A percentile compares a stretch with the other conserved stretches of the same genome.
Evolutionary conservation across 805 yeast species (phyloP).

Genomic region (Kluyveromyces wickerhamii): DNA sequence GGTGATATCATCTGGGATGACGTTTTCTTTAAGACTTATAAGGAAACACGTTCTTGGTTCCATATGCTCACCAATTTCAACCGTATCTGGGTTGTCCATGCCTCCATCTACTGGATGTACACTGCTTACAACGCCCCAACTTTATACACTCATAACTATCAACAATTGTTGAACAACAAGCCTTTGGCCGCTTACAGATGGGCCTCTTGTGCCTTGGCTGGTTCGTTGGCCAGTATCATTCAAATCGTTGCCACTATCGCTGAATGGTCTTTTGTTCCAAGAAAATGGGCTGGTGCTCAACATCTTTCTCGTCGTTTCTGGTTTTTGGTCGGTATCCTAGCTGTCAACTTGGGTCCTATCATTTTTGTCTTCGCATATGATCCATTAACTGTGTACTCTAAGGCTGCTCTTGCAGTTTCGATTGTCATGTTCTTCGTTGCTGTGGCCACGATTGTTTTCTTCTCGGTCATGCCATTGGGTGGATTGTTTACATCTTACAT

Average conservation of each 20-base stretch:
- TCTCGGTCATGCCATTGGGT: slow-evolving; percentile 93
- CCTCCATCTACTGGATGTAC: slow-evolving; percentile 89
- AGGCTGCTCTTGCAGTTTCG: slow-evolving; percentile 67
- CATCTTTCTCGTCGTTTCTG: slow-evolving; percentile 82
- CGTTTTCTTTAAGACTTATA: slow-evolving; percentile 92
- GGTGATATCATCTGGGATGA: slow-evolving; percentile 91
- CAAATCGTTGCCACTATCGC: slow-evolving; percentile 82
- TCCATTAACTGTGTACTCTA: slow-evolving; percentile 56
- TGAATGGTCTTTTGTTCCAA: slow-evolving; percentile 95
- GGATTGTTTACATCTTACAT: slow-evolving; percentile 90
- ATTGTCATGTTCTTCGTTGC: slow-evolving; percentile 88
- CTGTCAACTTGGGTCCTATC: slow-evolving; percentile 74
- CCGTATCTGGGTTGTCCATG: slow-evolving; percentile 96
- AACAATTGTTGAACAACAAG: slow-evolving; percentile 71
- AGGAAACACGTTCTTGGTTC: slow-evolving; percentile 95
- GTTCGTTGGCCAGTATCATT: slow-evolving; percentile 72
- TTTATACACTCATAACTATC: slow-evolving; percentile 78
- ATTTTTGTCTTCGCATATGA: slow-evolving; percentile 80
- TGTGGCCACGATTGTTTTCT: slow-evolving; percentile 73
- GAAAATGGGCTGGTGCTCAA: slow-evolving; percentile 99
- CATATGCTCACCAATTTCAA: slow-evolving; percentile 91
- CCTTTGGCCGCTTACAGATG: slow-evolving; percentile 89
- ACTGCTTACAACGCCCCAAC: slow-evolving; percentile 88
- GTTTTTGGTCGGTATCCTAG: slow-evolving; percentile 60
- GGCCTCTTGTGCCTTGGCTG: slow-evolving; percentile 92